phyloP scores from a whole-genome alignment of 2,329 filamentous ascomycete species.

The Talaromyces atroroseus region DNA sequence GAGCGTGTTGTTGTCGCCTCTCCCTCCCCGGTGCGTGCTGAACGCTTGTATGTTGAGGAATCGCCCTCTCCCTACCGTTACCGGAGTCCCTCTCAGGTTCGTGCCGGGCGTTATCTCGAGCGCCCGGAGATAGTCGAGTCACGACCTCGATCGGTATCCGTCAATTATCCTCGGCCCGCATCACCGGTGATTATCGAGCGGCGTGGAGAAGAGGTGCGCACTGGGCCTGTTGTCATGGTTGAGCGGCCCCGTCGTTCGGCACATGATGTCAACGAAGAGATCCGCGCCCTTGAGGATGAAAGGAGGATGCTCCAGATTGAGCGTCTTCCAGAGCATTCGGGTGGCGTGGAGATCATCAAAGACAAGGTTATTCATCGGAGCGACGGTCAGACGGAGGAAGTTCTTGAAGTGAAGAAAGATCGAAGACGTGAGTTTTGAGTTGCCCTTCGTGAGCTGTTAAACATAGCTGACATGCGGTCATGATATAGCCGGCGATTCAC shows the following conservation, averaged over 20 bases:
- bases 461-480: neutral
- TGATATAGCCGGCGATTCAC: conserved; percentile 56
- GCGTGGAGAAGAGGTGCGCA: conserved; percentile 21
- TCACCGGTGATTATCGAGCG: conserved; percentile 33
- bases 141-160: conserved; percentile 32
- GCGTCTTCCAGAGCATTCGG: conserved; percentile 32
- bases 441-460: conserved; percentile 21
- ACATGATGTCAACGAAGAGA: conserved; percentile 66
- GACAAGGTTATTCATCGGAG: conserved; percentile 31
- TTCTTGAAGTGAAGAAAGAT: conserved; percentile 70
- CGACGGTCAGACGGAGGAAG: conserved; percentile 44
- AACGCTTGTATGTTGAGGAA: conserved; percentile 25
- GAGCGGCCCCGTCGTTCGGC: conserved; percentile 47
- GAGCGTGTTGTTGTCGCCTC: conserved; percentile 16
- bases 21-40: conserved; percentile 17
- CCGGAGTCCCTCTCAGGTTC: conserved; percentile 21
- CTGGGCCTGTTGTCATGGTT: conserved; percentile 47
- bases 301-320: conserved; percentile 54
- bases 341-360: conserved; percentile 23
- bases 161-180: conserved; percentile 29
- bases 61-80: conserved; percentile 22
- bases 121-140: conserved; percentile 23
- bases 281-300: conserved; percentile 65
- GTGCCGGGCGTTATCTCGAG: conserved; percentile 24
- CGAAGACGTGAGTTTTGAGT: conserved; percentile 81